Evolutionary conservation across 2,329 filamentous ascomycete species (phyloP), one percentile per base, ranked within the genome.

Genomic region (Elsinoe australis): DNA sequence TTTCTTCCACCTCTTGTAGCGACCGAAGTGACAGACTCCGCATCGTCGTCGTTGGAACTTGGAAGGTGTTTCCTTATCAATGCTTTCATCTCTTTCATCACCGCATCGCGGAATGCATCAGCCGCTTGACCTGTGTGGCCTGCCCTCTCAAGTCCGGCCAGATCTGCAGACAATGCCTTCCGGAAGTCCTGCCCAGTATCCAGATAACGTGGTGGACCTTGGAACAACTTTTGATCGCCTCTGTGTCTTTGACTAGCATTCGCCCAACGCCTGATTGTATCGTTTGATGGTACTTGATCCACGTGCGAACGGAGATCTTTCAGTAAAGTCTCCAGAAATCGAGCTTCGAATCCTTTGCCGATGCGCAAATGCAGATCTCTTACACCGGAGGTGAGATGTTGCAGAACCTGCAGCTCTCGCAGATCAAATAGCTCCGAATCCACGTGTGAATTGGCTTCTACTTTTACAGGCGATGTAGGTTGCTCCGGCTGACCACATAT

Each of bases 21-120:
- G 0, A 82, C 76, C 1, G 63, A 66, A 3, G 52, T 52, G 17
- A 54, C 50, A 33, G 67, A 90, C 82, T 92, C 87, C 52, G 83
- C 86, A 61, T 98, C 92, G 56, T 96, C 90, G 52, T 98, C 92
- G 57, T 80, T 92, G 8, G 90, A 94, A 60, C 88, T 95, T 0
- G 92, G 92, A 31, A 98, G 73, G 18, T 90, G 85, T 50, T 81
- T 79, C 47, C 88, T 79, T 42, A 98, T 90, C 41, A 96, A 71
- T 26, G 79, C 81, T 58, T 90, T 85, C 62, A 96, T 83, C 64
- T 98, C 92, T 42, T 85, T 82, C 53, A 94, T 70, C 9, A 94
- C 80, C 0, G 85, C 77, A 32, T 94, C 88, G 54, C 90, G 80
- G 64, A 92, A 96, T 0, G 82, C 80, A 31, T 82, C 76, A n/a